Conservation (phyloP, 148 eudicot genomes). For the Suaeda aralocaspica region DNA sequence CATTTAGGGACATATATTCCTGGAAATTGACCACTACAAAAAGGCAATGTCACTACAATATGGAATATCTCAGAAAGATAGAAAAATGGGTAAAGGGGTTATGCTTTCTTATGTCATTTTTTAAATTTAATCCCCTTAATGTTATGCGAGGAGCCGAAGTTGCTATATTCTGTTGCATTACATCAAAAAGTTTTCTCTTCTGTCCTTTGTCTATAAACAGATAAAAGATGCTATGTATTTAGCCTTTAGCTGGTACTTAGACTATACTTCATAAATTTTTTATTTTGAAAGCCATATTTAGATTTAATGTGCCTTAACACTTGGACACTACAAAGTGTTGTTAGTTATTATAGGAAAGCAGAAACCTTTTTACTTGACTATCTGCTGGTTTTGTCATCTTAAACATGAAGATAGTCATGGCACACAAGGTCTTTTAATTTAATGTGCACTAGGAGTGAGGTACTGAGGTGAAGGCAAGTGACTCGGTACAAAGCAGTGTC, state of each 20-base stretch:
- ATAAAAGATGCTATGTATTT: not conserved
- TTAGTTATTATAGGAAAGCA: no score
- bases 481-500: not conserved
- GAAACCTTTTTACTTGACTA: no score
- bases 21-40: constrained; percentile 13
- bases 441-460: not conserved
- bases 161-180: constrained; percentile 6
- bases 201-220: not conserved
- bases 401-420: not conserved
- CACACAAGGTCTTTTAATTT: not conserved
- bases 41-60: constrained; percentile 18
- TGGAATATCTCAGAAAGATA: constrained; percentile 15
- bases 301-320: no score
- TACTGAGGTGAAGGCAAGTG: not conserved
- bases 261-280: not conserved
- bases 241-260: not conserved
- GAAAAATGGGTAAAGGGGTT: not conserved
- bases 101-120: not conserved
- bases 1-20: constrained; percentile 13
- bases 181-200: not conserved
- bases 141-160: constrained; percentile 13
- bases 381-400: no score
- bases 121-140: not conserved
- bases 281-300: not conserved
- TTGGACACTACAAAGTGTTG: no score